Evolutionary conservation across 805 yeast genomes (phyloP), one percentile per base, ranked within the genome.

Genomic region (Candida alai): DNA sequence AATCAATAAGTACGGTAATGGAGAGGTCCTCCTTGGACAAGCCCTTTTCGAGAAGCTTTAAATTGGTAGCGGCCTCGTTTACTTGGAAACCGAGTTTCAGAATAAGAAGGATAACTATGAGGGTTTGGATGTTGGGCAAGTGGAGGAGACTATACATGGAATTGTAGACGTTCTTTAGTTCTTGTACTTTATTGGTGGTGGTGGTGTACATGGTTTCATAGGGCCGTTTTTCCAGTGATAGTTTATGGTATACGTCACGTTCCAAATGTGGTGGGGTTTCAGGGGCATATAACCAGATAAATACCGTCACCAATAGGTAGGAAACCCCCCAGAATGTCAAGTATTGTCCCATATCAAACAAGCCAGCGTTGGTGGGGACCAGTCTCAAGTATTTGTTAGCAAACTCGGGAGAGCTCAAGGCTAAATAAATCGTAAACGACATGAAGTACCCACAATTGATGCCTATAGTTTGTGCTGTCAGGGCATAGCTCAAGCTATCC

Each of bases 391-490:
- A 90, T 52, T 78, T 82, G 58, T 93, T 89, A 30, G 95, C 90
- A 54, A 93, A 90, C 46, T 88, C 96, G 3, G 89, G 84, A 1
- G 97, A 88, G 51, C 85, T 88, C 49, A 93, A 73, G 0, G 97
- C 93, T 36, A 93, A 60, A 43, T 90, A 93, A 3, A 93, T 84
- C 0, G 98, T 93, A 55, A 93, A 93, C 6, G 94, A 81, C 40
- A 84, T 60, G 53, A 93, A 93, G 54, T 90, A 93, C 15, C 98
- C 98, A 3, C 90, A 73, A 61, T 93, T 93, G 41, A 93, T 70
- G 0, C 98, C 98, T 29, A 93, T 77, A 0, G 98, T 93, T 60
- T 93, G 98, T 0, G 98, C 98, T 0, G 98, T 93, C 4, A 96
- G 85, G 0, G 98, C 97, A 63, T 78, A 93, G 12, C 94, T 80